Evolutionary conservation across 495 filamentous ascomycete genomes (phyloP).

Genomic region (Penicillium cosmopolitanum): DNA sequence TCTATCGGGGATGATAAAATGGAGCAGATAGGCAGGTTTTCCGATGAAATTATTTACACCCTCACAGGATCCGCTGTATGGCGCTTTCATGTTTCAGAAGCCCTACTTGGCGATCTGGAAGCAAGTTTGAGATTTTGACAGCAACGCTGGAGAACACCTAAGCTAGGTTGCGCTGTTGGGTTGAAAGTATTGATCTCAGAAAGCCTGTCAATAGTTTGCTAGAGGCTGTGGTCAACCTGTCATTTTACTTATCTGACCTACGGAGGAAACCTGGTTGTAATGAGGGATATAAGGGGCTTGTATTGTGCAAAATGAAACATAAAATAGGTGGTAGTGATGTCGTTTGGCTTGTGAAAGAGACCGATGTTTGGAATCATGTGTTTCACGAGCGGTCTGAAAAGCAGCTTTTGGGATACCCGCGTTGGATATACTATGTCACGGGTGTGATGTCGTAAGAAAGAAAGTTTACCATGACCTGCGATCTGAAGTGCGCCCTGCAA

Average conservation of each 20-base stretch:
- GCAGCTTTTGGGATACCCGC: constrained; percentile 13
- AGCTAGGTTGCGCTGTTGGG: constrained; percentile 2
- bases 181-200: constrained; percentile 3
- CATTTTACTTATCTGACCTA: constrained; percentile 2
- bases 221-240: constrained; percentile 11
- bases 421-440: constrained; percentile 9
- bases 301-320: constrained; percentile 10
- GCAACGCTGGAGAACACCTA: constrained; percentile 1
- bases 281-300: constrained; percentile 11
- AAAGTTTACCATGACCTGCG: constrained; percentile 9
- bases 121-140: constrained; percentile 1
- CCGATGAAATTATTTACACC: too few relatives aligned
- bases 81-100: too few relatives aligned
- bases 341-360: constrained; percentile 8
- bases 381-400: constrained; percentile 13
- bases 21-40: too few relatives aligned
- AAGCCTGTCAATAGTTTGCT: constrained; percentile 10
- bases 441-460: constrained; percentile 11
- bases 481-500: too few relatives aligned
- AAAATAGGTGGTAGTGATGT: constrained; percentile 16
- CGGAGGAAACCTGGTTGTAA: constrained; percentile 11
- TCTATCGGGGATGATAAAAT: neutral
- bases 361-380: constrained; percentile 13
- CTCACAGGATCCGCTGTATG: too few relatives aligned
- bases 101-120: neutral